These are phyloP conservation scores for Austropuccinia psidii DNA, from an alignment of 1,284 basidiomycete genomes.

Conservation along the genomic window DNA sequence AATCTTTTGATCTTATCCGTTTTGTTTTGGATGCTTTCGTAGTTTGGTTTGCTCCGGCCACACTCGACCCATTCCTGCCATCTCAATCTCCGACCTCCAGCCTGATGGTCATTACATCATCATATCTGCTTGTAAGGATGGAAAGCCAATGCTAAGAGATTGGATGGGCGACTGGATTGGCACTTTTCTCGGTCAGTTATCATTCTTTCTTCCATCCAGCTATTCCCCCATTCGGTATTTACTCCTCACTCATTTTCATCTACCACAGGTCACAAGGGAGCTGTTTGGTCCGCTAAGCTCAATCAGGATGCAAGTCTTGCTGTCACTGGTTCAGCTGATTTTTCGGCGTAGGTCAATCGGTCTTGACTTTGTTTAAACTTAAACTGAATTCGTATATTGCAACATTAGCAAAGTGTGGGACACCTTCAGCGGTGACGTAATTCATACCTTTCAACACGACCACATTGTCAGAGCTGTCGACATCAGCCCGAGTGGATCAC, in stretches of 20 bases:
- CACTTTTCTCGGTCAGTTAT: slow-evolving; percentile 68
- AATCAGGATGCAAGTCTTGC: slow-evolving; percentile 64
- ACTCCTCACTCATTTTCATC: not conserved
- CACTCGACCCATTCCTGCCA: slow-evolving; percentile 32
- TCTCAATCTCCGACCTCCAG: slow-evolving; percentile 30
- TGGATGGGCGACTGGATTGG: slow-evolving; percentile 89
- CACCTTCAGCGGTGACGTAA: slow-evolving; percentile 71
- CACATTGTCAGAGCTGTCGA: slow-evolving; percentile 96
- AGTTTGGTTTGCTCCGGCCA: slow-evolving; percentile 35
- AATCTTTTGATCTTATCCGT: too few relatives aligned
- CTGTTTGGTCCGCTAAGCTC: slow-evolving; percentile 94
- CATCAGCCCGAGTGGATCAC: slow-evolving; percentile 60
- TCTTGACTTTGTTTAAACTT: not conserved
- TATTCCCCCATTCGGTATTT: not conserved
- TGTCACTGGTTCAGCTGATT: slow-evolving; percentile 91
- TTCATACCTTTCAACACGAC: slow-evolving; percentile 92
- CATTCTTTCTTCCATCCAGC: not conserved
- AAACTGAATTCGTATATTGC: not conserved
- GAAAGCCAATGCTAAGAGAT: slow-evolving; percentile 34
- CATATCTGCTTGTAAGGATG: slow-evolving; percentile 36
- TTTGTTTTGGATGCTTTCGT: too few relatives aligned
- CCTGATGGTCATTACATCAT: slow-evolving; percentile 37
- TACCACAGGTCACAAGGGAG: slow-evolving; percentile 75
- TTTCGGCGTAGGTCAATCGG: slow-evolving; percentile 69
- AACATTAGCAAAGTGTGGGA: slow-evolving; percentile 89